Percentiles rank a stretch among this genome's conserved stretches.
Evolutionary conservation across 768 basidiomycete species (phyloP).

Genomic region (Psilocybe subaeruginosa): DNA sequence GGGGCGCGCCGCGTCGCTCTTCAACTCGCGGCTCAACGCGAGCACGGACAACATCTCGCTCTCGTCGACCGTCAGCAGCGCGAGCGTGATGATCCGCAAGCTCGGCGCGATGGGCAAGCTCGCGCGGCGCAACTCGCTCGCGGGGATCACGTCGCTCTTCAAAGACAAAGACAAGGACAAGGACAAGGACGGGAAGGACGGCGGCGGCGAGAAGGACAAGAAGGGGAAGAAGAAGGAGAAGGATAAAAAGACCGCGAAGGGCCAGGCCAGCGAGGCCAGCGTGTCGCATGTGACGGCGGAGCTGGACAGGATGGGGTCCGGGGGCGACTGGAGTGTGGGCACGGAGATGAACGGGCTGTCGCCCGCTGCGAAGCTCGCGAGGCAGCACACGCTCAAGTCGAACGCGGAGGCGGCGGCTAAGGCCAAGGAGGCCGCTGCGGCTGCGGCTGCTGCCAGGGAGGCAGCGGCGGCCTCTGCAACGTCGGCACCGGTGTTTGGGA

Average conservation of each 20-base stretch:
- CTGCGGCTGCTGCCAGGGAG: constrained; percentile 38
- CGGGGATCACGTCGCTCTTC: constrained; percentile 92
- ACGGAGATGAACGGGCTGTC: constrained; percentile 66
- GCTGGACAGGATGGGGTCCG: constrained; percentile 60
- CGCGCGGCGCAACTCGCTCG: constrained; percentile 81
- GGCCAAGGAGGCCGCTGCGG: constrained; percentile 52
- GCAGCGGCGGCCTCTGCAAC: constrained; percentile 27
- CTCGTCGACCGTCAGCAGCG: constrained; percentile 91
- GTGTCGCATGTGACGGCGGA: constrained; percentile 87
- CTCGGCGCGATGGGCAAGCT: constrained; percentile 90
- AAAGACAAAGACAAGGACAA: constrained; percentile 59
- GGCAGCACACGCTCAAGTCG: constrained; percentile 9
- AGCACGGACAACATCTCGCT: constrained; percentile 96
- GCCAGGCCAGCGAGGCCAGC: constrained; percentile 62
- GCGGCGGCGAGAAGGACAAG: constrained; percentile 47
- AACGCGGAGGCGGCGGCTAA: constrained; percentile 71
- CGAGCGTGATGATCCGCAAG: constrained; percentile 96
- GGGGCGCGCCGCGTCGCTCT: constrained; percentile 70
- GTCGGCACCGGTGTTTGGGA: constrained; percentile 10
- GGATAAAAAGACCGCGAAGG: constrained; percentile 67
- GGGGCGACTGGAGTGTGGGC: constrained; percentile 62
- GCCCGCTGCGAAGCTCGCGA: constrained; percentile 8
- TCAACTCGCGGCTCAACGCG: constrained; percentile 87
- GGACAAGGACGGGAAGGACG: constrained; percentile 61
- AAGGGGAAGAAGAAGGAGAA: constrained; percentile 54